Percentiles rank a stretch among this genome's conserved stretches.
Evolutionary conservation across 2,329 filamentous ascomycete species (phyloP).

Genomic region (Tolypocladium tundrense): DNA sequence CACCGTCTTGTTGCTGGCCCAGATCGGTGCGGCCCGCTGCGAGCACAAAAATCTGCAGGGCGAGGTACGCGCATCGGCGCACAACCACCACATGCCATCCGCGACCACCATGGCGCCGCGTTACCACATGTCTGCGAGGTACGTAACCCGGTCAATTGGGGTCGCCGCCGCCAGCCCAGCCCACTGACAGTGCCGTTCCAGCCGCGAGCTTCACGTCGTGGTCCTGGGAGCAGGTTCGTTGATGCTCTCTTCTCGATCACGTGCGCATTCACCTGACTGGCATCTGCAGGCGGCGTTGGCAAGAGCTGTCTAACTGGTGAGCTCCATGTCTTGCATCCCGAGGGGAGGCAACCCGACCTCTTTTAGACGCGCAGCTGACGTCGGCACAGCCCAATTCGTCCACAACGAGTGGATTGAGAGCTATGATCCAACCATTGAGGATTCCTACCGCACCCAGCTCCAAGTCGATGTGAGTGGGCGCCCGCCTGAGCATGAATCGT

Average conservation of each 20-base stretch:
- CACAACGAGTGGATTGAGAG: conserved; percentile 92
- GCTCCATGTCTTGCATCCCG: conserved; percentile 10
- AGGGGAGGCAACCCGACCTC: not conserved
- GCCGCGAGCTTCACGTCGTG: conserved; percentile 73
- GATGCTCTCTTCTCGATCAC: conserved; percentile 1
- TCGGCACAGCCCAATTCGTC: conserved; percentile 67
- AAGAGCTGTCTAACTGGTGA: conserved; percentile 87
- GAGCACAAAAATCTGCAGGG: not conserved
- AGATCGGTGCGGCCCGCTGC: not conserved
- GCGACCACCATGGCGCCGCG: conserved; percentile 6
- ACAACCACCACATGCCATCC: not conserved
- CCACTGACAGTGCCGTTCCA: conserved; percentile 17
- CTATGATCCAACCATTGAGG: conserved; percentile 71
- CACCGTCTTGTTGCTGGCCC: not conserved
- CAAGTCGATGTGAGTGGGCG: conserved; percentile 67
- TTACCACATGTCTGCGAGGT: conserved; percentile 8
- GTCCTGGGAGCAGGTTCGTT: conserved; percentile 66
- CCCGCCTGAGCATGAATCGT: not conserved
- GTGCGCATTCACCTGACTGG: conserved; percentile 18
- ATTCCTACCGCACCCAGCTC: conserved; percentile 64
- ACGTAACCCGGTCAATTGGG: not conserved
- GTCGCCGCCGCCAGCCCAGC: not conserved
- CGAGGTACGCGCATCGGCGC: not conserved
- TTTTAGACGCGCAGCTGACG: not conserved
- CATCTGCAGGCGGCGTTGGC: conserved; percentile 64